Evolutionary conservation across 1,284 basidiomycete species (phyloP).

Genomic region (Rhodotorula sp.): DNA sequence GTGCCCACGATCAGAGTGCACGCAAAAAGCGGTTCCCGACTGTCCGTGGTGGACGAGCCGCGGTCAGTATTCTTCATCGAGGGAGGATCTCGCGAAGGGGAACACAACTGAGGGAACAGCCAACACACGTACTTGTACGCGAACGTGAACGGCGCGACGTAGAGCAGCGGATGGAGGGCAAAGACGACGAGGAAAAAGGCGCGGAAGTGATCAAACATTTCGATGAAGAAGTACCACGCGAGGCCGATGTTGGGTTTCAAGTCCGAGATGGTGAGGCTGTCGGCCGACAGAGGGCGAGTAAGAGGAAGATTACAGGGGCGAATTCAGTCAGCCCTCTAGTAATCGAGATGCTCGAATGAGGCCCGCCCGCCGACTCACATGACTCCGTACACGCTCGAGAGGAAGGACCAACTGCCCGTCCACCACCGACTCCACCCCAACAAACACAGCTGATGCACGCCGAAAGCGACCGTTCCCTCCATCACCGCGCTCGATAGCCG

Average conservation of each 20-base stretch:
- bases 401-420: conserved; percentile 50
- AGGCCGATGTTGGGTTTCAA: conserved; percentile 90
- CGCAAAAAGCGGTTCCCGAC: conserved; percentile 81
- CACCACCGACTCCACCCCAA: conserved; percentile 35
- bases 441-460: conserved; percentile 26
- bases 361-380: conserved; percentile 59
- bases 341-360: not conserved
- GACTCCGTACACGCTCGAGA: conserved; percentile 72
- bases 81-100: too few relatives aligned
- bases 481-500: not conserved
- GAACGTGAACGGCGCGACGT: conserved; percentile 78
- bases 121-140: conserved; percentile 23
- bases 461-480: conserved; percentile 22
- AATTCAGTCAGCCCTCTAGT: not conserved
- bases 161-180: conserved; percentile 80
- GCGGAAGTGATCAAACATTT: conserved; percentile 98
- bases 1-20: conserved; percentile 74
- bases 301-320: too few relatives aligned
- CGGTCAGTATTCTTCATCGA: not conserved
- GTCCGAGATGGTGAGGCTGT: conserved; percentile 71
- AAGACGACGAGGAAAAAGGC: conserved; percentile 96
- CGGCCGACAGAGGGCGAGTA: not conserved
- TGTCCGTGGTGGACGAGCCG: conserved; percentile 48
- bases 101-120: too few relatives aligned
- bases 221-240: conserved; percentile 99